Evolutionary conservation across 2,329 filamentous ascomycete genomes (phyloP).

Genomic region (Penicillium verrucosum): DNA sequence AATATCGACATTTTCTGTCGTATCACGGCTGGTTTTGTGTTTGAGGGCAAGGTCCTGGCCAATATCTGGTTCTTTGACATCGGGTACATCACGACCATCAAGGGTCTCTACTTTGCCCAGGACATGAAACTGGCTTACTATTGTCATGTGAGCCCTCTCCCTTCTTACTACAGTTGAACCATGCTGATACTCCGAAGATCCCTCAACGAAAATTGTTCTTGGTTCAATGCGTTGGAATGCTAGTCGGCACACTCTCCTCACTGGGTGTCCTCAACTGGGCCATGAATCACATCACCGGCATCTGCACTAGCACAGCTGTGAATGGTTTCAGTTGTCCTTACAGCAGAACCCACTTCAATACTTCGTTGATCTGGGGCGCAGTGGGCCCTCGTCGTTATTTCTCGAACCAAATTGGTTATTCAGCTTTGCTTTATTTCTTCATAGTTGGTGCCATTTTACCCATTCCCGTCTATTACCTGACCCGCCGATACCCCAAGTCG

Average conservation of each 20-base stretch:
- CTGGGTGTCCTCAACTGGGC: constrained; percentile 47
- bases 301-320: constrained; percentile 54
- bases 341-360: constrained; percentile 60
- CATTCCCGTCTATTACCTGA: constrained; percentile 55
- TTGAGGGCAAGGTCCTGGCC: constrained; percentile 31
- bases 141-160: constrained; percentile 14
- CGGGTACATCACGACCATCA: constrained; percentile 27
- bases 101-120: constrained; percentile 27
- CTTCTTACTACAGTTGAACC: not conserved
- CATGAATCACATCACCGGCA: constrained; percentile 41
- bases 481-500: constrained; percentile 58
- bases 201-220: constrained; percentile 48
- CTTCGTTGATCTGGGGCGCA: constrained; percentile 66
- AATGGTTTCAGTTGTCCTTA: constrained; percentile 57
- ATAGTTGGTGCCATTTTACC: constrained; percentile 61
- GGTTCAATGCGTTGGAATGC: constrained; percentile 48
- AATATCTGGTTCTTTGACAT: constrained; percentile 32
- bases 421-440: constrained; percentile 64
- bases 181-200: constrained; percentile 31
- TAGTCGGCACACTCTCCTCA: constrained; percentile 45
- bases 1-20: constrained; percentile 30
- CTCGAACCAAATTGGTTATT: constrained; percentile 57
- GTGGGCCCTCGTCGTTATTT: constrained; percentile 68
- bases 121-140: constrained; percentile 32
- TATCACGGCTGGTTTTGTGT: constrained; percentile 30